Evolutionary conservation across 2,329 filamentous ascomycete species (phyloP), one percentile per base, ranked within the genome.

Genomic region (Aureobasidium sp.): DNA sequence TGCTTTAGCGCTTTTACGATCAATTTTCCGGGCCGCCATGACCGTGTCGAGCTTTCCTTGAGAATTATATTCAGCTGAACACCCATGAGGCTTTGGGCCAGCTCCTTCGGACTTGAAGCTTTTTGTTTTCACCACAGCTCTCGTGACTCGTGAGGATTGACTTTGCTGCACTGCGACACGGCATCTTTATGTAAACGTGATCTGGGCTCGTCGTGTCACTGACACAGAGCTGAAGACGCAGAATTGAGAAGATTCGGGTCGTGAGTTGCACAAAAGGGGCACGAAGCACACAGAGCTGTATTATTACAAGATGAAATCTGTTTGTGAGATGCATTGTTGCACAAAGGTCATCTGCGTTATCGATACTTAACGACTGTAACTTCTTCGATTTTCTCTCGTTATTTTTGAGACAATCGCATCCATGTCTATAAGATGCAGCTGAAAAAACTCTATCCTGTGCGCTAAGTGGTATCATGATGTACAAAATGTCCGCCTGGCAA

Each of bases 401-500:
- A n/a, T n/a, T n/a, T n/a, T n/a, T n/a, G n/a, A n/a, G n/a, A n/a
- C n/a, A n/a, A n/a, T n/a, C n/a, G n/a, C n/a, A n/a, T n/a, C n/a
- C n/a, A 16, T 37, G 1, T 35, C 30, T 48, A 19, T 35, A 8
- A 3, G 7, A 11, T 6, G 7, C 5, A 3, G 10, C 3, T 34
- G 2, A 5, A 14, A 37, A 21, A 39, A n/a, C 11, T 41, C 48
- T 41, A 41, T 24, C n/a, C 19, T 34, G 29, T 51, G 27, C 24
- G 19, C 17, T 30, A 22, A 32, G 5, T 51, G 48, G 48, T 51
- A 51, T 51, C 48, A 51, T 48, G 30, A 17, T 47, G 12, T 29
- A n/a, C n/a, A n/a, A n/a, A n/a, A n/a, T n/a, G n/a, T n/a, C n/a
- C n/a, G n/a, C n/a, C n/a, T n/a, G n/a, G n/a, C n/a, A n/a, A n/a